Conservation (phyloP, 345 rosid genomes). For the Psidium friedrichsthalianum region DNA sequence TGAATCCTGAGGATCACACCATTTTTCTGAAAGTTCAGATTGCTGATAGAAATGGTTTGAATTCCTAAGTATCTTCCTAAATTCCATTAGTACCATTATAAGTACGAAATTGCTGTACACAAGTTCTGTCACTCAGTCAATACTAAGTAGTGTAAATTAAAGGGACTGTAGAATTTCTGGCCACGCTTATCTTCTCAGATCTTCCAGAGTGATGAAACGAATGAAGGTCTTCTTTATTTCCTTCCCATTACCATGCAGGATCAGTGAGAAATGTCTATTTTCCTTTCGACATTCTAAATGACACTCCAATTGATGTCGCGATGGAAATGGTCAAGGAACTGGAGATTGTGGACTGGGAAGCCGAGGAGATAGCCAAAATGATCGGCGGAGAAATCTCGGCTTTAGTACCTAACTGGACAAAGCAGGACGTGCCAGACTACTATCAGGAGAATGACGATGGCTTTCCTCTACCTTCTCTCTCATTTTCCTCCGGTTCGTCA, state of each 20-base stretch:
- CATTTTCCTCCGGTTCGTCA: conserved; percentile 35
- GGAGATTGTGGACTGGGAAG: conserved; percentile 72
- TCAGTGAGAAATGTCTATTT: conserved; percentile 67
- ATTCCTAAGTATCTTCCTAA: neutral
- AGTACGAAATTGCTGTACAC: neutral
- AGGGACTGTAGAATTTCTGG: neutral
- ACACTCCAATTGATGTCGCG: conserved; percentile 71
- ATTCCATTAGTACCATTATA: neutral
- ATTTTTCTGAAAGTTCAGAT: conserved; percentile 82
- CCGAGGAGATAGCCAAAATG: conserved; percentile 60
- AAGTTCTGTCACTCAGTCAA: neutral
- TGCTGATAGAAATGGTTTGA: conserved; percentile 52
- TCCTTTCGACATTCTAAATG: conserved; percentile 57
- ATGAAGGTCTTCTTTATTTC: neutral
- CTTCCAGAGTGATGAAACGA: neutral
- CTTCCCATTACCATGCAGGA: conserved; percentile 28
- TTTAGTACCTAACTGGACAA: conserved; percentile 56
- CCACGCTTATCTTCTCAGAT: neutral
- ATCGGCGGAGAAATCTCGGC: conserved; percentile 63
- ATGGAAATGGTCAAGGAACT: conserved; percentile 85
- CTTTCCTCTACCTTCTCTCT: conserved; percentile 22
- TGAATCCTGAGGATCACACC: conserved; percentile 63
- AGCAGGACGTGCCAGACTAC: conserved; percentile 4
- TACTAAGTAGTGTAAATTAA: neutral
- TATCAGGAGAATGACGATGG: conserved; percentile 29